Percentiles rank a stretch among this genome's conserved stretches.
These are phyloP conservation scores for Leishmania arabica DNA, from an alignment of 208 protist species.

Conservation along the genomic window DNA sequence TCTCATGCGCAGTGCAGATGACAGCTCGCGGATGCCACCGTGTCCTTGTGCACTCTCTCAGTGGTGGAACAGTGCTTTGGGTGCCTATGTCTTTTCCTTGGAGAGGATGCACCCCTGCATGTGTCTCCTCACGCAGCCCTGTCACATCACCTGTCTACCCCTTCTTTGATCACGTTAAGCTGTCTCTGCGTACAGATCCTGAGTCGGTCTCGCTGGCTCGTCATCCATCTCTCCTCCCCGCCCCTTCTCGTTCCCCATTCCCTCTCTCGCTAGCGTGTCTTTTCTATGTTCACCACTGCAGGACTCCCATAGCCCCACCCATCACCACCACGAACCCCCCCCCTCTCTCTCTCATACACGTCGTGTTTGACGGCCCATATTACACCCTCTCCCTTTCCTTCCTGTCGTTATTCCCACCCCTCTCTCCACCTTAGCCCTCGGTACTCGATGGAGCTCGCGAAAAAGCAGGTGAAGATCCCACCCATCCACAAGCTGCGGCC, in stretches of 20 bases:
- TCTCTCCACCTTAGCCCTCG: too few species aligned
- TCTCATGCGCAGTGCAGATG: neutral
- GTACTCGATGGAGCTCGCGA: neutral
- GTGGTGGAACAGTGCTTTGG: too few species aligned
- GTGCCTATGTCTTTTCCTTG: neutral
- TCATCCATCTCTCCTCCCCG: neutral
- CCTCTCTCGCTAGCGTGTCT: neutral
- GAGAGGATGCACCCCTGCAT: neutral
- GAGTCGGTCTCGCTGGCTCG: neutral
- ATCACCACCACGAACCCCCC: neutral
- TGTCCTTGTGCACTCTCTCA: neutral
- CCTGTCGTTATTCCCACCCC: neutral
- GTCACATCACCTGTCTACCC: neutral
- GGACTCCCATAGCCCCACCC: neutral
- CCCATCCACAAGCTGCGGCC: slow-evolving; percentile 30
- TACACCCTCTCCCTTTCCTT: neutral
- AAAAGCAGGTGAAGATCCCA: slow-evolving; percentile 25
- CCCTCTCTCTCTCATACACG: neutral
- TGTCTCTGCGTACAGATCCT: neutral
- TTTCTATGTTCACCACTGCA: neutral
- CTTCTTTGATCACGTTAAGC: slow-evolving; percentile 4
- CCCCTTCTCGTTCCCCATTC: neutral
- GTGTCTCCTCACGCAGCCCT: neutral
- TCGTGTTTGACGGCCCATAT: neutral
- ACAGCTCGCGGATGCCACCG: neutral